Evolutionary conservation across 345 rosid genomes (phyloP), one percentile per base, ranked within the genome.

Genomic region (Brassica cretica): DNA sequence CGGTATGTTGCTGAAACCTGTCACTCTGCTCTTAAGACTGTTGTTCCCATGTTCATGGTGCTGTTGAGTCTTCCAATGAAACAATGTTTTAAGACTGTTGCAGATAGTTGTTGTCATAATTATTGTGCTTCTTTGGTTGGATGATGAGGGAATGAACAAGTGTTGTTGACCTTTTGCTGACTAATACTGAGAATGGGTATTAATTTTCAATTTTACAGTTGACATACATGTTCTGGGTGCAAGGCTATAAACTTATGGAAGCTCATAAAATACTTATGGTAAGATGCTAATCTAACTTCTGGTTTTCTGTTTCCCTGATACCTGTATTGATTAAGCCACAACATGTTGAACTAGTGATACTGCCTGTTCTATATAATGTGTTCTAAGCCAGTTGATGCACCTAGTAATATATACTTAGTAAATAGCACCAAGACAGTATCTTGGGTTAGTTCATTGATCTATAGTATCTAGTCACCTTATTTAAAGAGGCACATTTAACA

Each of bases 151-250:
- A 61, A 66, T 65, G 10, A 56, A 41, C 60, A 71, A 59, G 5
- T 51, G 55, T 68, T 51, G 55, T 68, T 79, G 15, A 18, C n/a
- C 3, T 59, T 18, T 66, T 16, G 46, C 56, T 55, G 25, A 77
- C 58, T 41, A 5, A 58, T 59, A 66, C 39, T 78, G 68, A 71
- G 62, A 66, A 37, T 0, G 1, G 35, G 15, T 68, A 53, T 65
- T 74, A 3, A 71, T 30, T 64, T 62, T 78, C 59, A 60, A 80
- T 75, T 32, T 35, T 73, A 64, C 98, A 95, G 97, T 64, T 92
- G 87, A 89, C 99, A 41, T 91, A 89, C 88, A 90, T 95, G 98
- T 92, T 89, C 82, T 95, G 99, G 99, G 87, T 92, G 82, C 94
- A 81, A 80, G 97, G 92, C 73, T 92, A 92, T 85, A 90, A 87